Conservation (phyloP, 2,329 filamentous ascomycete genomes). For the Colletotrichum paranaense region DNA sequence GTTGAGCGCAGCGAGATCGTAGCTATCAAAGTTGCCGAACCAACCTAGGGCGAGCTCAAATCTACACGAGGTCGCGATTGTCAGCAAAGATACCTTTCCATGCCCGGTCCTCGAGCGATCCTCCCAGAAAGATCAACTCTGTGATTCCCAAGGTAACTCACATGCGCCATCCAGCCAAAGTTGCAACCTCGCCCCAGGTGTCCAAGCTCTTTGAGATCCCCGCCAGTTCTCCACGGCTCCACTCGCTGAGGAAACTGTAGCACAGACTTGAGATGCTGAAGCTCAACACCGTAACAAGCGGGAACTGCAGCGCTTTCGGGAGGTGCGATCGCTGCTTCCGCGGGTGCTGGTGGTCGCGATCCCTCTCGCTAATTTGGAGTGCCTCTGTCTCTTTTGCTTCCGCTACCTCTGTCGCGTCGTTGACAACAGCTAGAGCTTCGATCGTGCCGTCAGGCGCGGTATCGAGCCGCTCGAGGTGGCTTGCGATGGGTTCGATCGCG, state of each 20-base stretch:
- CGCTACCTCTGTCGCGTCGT: conserved; percentile 29
- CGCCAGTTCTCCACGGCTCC: conserved; percentile 74
- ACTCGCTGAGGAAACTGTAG: conserved; percentile 70
- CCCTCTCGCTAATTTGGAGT: conserved; percentile 23
- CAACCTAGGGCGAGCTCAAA: conserved; percentile 79
- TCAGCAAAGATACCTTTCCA: conserved; percentile 13
- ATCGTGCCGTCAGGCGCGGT: conserved; percentile 29
- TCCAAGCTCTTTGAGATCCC: conserved; percentile 73
- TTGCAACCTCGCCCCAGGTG: conserved; percentile 69
- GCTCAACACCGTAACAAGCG: conserved; percentile 63
- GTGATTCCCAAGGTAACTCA: conserved; percentile 50
- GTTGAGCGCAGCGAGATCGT: conserved; percentile 73
- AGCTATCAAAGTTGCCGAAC: conserved; percentile 79
- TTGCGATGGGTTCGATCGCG: conserved; percentile 35
- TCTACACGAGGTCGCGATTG: conserved; percentile 72
- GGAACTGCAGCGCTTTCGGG: conserved; percentile 61
- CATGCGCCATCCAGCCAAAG: conserved; percentile 65
- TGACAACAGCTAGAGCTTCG: conserved; percentile 35
- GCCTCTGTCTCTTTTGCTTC: conserved; percentile 13
- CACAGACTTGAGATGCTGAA: conserved; percentile 73
- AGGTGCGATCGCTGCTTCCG: conserved; percentile 47
- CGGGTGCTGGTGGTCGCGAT: conserved; percentile 27
- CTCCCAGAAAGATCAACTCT: background rate
- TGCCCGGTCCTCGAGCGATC: background rate
- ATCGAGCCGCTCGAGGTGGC: conserved; percentile 33